Evolutionary conservation across 2,329 filamentous ascomycete species (phyloP).

Genomic region (Exserohilum turcica): DNA sequence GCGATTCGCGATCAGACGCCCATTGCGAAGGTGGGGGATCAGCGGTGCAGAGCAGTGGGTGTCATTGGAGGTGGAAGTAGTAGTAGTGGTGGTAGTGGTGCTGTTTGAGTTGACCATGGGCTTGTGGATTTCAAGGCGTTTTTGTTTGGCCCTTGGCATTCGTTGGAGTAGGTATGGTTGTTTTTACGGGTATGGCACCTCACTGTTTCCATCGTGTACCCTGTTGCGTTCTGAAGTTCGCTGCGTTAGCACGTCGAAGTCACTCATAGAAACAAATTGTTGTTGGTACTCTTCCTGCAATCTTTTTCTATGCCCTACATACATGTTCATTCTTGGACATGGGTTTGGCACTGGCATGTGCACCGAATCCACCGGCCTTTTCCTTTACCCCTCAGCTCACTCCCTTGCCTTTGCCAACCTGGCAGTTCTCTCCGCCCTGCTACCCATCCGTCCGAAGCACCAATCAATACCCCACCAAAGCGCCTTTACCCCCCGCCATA

Average conservation of each 20-base stretch:
- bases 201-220: no score
- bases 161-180: no score
- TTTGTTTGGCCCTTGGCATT: neutral
- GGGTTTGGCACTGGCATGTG: neutral
- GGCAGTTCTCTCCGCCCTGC: neutral
- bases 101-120: no score
- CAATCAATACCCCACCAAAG: constrained; percentile 5
- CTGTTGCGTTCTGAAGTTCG: neutral
- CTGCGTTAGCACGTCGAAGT: no score
- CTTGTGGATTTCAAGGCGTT: neutral
- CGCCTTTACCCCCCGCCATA: constrained; percentile 1
- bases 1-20: constrained; percentile 39
- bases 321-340: no score
- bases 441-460: neutral
- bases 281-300: neutral
- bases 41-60: constrained; percentile 28
- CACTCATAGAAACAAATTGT: no score
- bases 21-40: constrained; percentile 23
- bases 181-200: no score
- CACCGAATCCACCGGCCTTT: neutral
- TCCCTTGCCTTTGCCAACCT: neutral
- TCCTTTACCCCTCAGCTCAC: neutral
- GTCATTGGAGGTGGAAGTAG: constrained; percentile 22
- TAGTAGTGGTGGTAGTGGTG: constrained; percentile 2
- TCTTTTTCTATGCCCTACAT: neutral